These are phyloP conservation scores for Stipa capillata DNA, from an alignment of 176 grass and related monocot species.

Conservation along the genomic window DNA sequence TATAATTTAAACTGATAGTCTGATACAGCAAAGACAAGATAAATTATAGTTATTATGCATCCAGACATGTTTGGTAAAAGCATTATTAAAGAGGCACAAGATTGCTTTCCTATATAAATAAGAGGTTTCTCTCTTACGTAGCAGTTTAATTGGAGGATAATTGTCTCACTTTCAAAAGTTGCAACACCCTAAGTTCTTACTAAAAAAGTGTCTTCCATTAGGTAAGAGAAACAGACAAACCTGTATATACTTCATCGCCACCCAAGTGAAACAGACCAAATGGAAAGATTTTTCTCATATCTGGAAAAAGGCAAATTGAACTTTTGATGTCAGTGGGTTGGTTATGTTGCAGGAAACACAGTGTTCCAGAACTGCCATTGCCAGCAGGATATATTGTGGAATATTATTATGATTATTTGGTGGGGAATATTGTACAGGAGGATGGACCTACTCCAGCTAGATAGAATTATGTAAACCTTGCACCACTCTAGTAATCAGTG, in stretches of 20 bases:
- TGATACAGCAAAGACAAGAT: background rate
- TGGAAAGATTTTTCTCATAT: constrained; percentile 97
- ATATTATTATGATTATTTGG: background rate
- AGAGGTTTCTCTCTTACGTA: background rate
- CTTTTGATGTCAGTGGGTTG: background rate
- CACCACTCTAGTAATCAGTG: constrained; percentile 1
- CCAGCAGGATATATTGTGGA: background rate
- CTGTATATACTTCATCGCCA: constrained; percentile 99
- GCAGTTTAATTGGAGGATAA: background rate
- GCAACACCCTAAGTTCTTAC: background rate
- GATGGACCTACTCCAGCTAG: background rate
- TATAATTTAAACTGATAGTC: background rate
- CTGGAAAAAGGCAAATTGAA: constrained; percentile 35
- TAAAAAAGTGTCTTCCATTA: background rate
- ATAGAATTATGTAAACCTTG: background rate
- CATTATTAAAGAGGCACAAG: too few relatives aligned
- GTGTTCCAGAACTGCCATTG: background rate
- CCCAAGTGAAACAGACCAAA: constrained; percentile 95
- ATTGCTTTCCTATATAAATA: background rate
- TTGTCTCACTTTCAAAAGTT: background rate
- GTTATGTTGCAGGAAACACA: background rate
- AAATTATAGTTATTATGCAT: too few relatives aligned
- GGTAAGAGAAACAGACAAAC: constrained; percentile 30
- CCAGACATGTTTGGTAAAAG: background rate
- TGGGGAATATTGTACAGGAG: background rate